A percentile compares a stretch with the other conserved stretches of the same genome.
These are phyloP conservation scores for Aspergillus kassunensis DNA, from an alignment of 495 filamentous ascomycete genomes.

Conservation along the genomic window DNA sequence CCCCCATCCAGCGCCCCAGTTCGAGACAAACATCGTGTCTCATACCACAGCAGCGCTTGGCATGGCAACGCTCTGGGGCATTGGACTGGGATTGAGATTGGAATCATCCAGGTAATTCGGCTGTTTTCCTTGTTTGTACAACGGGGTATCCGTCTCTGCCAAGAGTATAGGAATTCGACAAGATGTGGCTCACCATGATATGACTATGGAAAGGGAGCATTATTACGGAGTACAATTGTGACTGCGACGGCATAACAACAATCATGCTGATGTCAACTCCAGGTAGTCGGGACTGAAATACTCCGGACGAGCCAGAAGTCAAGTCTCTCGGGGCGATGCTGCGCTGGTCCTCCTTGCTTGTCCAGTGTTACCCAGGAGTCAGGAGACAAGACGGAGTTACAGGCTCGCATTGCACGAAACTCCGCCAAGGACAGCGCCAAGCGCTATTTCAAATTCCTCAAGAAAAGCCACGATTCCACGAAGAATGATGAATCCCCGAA, in stretches of 20 bases:
- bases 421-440: conserved; percentile 11
- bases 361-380: conserved; percentile 10
- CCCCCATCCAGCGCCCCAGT: no score
- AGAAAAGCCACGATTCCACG: background rate
- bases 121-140: conserved; percentile 4
- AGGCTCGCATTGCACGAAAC: background rate
- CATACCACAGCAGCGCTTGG: conserved; percentile 28
- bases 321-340: background rate
- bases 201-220: background rate
- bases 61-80: conserved; percentile 22
- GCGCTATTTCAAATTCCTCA: conserved; percentile 10
- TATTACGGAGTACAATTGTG: no score
- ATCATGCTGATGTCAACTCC: conserved; percentile 2
- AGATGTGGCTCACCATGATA: conserved; percentile 5
- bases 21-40: conserved; percentile 6
- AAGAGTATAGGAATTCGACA: conserved; percentile 2
- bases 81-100: background rate
- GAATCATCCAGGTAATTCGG: no score
- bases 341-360: conserved; percentile 8
- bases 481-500: background rate
- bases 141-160: conserved; percentile 5
- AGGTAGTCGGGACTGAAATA: background rate
- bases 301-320: background rate
- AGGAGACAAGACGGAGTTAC: background rate
- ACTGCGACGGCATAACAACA: background rate